Evolutionary conservation across 75 land plant species (phyloP).

Genomic region (Cunninghamia lanceolata): DNA sequence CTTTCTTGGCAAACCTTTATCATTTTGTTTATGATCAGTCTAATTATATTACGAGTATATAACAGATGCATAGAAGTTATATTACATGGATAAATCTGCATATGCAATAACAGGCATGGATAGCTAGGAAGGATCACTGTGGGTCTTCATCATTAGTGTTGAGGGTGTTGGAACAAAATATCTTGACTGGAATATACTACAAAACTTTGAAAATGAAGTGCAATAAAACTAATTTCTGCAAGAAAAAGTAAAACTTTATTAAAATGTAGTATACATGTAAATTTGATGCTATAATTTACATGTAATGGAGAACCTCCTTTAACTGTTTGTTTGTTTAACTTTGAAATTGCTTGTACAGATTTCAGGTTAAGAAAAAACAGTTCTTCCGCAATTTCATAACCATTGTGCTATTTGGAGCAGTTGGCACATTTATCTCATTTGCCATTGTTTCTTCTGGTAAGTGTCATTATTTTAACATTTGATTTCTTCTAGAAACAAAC

Average conservation of each 20-base stretch:
- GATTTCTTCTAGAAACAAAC: not conserved
- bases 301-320: not conserved
- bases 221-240: not conserved
- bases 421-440: constrained; percentile 43
- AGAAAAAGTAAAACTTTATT: not conserved
- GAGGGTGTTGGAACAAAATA: not conserved
- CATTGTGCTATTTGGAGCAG: constrained; percentile 38
- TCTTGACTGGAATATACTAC: not conserved
- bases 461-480: constrained; percentile 5
- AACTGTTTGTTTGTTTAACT: not conserved
- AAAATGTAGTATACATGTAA: not conserved
- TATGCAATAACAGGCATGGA: not conserved
- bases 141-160: not conserved
- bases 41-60: not conserved
- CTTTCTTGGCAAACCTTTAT: not conserved
- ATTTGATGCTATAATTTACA: not conserved
- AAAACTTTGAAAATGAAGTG: not conserved
- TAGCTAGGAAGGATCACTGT: not conserved
- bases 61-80: not conserved
- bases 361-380: constrained; percentile 50
- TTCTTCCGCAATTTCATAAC: constrained; percentile 44
- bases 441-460: constrained; percentile 34
- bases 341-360: constrained; percentile 15
- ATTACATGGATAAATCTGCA: not conserved
- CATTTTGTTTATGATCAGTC: not conserved